Evolutionary conservation across 2,329 filamentous ascomycete species (phyloP).

Genomic region (Aureobasidium namibiae): DNA sequence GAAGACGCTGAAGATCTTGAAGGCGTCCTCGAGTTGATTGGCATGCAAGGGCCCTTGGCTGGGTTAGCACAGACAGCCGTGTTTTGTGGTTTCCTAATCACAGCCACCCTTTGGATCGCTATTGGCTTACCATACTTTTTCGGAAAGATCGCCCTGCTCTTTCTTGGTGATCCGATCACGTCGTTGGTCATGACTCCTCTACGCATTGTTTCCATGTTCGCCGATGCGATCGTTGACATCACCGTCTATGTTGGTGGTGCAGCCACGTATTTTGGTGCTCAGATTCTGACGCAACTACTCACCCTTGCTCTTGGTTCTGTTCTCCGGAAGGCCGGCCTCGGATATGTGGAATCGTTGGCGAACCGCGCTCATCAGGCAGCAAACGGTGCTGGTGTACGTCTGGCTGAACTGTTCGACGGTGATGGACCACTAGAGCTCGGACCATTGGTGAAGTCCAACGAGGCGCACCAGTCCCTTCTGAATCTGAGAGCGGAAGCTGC

Average conservation of each 20-base stretch:
- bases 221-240: slow-evolving; percentile 73
- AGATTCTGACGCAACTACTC: slow-evolving; percentile 2
- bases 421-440: slow-evolving; percentile 7
- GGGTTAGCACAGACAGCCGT: slow-evolving; percentile 90
- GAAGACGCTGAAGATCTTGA: slow-evolving; percentile 90
- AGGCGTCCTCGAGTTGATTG: slow-evolving; percentile 89
- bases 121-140: slow-evolving; percentile 89
- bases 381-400: not conserved
- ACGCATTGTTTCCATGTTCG: slow-evolving; percentile 60
- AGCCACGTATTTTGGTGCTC: not conserved
- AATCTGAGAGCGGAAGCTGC: slow-evolving; percentile 1
- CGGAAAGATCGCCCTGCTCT: slow-evolving; percentile 73
- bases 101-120: slow-evolving; percentile 74
- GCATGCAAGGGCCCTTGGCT: slow-evolving; percentile 86
- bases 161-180: slow-evolving; percentile 69
- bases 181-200: slow-evolving; percentile 60
- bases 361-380: slow-evolving; percentile 2
- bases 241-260: slow-evolving; percentile 50
- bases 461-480: slow-evolving; percentile 14
- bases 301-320: not conserved
- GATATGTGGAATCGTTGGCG: not conserved
- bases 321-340: not conserved
- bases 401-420: not conserved
- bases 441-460: slow-evolving; percentile 13
- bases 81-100: slow-evolving; percentile 86